Base-by-base conservation (phyloP, 2,329 filamentous ascomycete species). In the Cordyceps pruinosa region DNA sequence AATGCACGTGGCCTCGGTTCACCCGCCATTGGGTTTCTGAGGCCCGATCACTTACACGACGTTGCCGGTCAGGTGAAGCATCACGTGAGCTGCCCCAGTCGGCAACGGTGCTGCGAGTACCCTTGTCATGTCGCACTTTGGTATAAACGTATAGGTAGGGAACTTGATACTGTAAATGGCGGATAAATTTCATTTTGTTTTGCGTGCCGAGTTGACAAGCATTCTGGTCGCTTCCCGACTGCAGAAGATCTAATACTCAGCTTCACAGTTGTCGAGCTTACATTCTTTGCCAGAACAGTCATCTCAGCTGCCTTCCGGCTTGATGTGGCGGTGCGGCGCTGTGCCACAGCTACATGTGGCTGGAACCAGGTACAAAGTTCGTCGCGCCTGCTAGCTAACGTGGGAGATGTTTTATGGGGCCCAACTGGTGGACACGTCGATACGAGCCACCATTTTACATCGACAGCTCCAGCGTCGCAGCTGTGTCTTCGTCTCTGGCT, bases 21-120 rank as follows among this genome's bases (percentile, higher is more conserved):
- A 19, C 34, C 21, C 10, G 17, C 39, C 19, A 25, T 53, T 12
- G 21, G 39, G 19, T 53, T 34, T 19, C 19, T 45, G 39, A 26
- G 13, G 39, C 50, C 39, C 45, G 50, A 56, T 32, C 42, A 56
- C 53, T 56, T 56, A 56, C 53, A 56, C 53, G 53, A 56, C 53
- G 53, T 56, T 49, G 13, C n/a, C 25, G 6, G 26, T 56, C 53
- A 56, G 23, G 32, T 56, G 53, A 49, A 19, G 8, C 5, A 15
- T 39, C 19, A 17, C 2, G 3, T 39, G 5, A 32, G 12, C 10
- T 7, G 10, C 17, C n/a, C 3, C n/a, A 5, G 17, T 10, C 37
- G 4, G 34, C 34, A 50, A 39, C 34, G 34, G 48, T 23, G 34
- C 48, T 21, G 34, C 48, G n/a, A 39, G 23, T 50, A 25, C 48